Base-by-base conservation (phyloP, 2,329 filamentous ascomycete genomes). In the Dothideomycetes sp. region DNA sequence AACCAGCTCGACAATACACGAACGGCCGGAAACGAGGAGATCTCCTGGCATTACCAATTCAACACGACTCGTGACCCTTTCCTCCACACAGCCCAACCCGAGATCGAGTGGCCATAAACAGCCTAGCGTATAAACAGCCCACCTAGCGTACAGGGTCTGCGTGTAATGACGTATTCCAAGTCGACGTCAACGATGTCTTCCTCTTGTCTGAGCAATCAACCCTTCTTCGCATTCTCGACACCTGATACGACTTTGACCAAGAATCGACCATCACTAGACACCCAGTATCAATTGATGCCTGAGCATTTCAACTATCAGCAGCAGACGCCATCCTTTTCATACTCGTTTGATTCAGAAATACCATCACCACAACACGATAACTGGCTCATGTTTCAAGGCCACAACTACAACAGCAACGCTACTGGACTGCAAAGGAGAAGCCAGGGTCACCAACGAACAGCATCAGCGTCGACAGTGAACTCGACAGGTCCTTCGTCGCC, bases 401-500 rank as follows among this genome's bases (percentile, higher is more conserved):
- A 40, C 16, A 27, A 40, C 29, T 22, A 40, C 5, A 33, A 22
- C 22, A 9, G 22, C 22, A 24, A 24, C 12, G 7, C 22, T 24
- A 24, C 29, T 13, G 29, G 37, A 33, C 37, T 40, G 37, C 22
- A 32, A 17, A 19, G 29, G 7, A 40, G 27, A 33, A n/a, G 29
- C 12, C 29, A 27, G 20, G 37, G 29, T 4, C 42, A 44, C n/a
- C 18, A 30, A 8, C 29, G 42, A 31, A 44, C 28, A 28, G 17
- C 18, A 4, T 62, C 59, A n/a, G 55, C 54, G 15, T 60, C 57
- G 38, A 61, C 70, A 4, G 60, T 67, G 31, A 63, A 58, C 39
- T 67, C 64, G 17, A 60, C 55, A 36, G 63, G 64, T 29, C 61
- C 67, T 19, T 62, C 60, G 23, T 69, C 67, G 41, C 65, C 66